Conservation (phyloP, 2,329 filamentous ascomycete species). For the Fusarium sublunatum region DNA sequence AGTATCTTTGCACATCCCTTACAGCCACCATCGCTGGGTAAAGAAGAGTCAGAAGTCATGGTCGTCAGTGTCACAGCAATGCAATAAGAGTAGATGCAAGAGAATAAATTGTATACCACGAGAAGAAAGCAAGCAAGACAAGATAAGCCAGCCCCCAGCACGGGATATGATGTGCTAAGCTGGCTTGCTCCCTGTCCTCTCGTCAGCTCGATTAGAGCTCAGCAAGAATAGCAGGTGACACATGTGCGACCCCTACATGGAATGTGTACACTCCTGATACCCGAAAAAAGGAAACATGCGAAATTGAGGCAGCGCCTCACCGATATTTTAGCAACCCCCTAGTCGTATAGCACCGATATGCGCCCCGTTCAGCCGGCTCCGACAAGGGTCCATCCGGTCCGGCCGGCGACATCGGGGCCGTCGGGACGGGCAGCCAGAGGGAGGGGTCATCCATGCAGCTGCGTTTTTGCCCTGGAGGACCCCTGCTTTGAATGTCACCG, state of each 20-base stretch:
- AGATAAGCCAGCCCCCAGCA: slow-evolving; percentile 6
- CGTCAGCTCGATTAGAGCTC: slow-evolving; percentile 4
- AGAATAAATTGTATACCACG: not conserved
- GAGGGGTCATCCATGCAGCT: not conserved
- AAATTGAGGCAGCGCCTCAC: slow-evolving; percentile 20
- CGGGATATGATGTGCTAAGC: slow-evolving; percentile 19
- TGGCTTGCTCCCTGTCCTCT: not conserved
- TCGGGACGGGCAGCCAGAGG: slow-evolving; percentile 14
- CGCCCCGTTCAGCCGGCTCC: slow-evolving; percentile 21
- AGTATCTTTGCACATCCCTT: slow-evolving; percentile 43
- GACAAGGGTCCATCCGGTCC: slow-evolving; percentile 20
- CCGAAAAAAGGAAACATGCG: slow-evolving; percentile 1
- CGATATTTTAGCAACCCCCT: slow-evolving; percentile 29
- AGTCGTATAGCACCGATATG: not conserved
- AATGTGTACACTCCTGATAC: slow-evolving; percentile 3
- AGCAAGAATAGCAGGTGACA: not conserved
- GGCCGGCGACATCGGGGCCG: slow-evolving; percentile 34
- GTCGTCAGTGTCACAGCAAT: not conserved
- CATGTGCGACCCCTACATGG: slow-evolving; percentile 11
- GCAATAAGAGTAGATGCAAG: not conserved
- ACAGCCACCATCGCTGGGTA: slow-evolving; percentile 23
- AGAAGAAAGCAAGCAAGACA: slow-evolving; percentile 12
- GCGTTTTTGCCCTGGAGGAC: slow-evolving; percentile 2
- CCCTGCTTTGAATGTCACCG: not conserved
- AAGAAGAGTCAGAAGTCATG: slow-evolving; percentile 20